Evolutionary conservation across 2,329 filamentous ascomycete species (phyloP).

Genomic region (Pseudopyricularia cyperi): DNA sequence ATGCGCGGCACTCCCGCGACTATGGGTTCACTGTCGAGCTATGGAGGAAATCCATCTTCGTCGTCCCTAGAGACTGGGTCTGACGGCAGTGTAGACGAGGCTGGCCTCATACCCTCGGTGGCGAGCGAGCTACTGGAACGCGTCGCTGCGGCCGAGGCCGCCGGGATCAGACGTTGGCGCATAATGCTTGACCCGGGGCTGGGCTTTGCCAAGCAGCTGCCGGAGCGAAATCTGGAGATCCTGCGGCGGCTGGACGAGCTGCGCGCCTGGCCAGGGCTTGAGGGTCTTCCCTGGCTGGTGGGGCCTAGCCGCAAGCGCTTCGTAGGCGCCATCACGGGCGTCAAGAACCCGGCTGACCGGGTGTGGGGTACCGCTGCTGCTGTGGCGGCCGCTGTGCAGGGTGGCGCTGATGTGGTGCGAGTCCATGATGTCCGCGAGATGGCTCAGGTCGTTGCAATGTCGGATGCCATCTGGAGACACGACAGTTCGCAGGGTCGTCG

Average conservation of each 20-base stretch:
- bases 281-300: constrained; percentile 73
- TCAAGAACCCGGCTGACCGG: constrained; percentile 55
- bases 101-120: constrained; percentile 51
- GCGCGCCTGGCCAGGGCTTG: constrained; percentile 48
- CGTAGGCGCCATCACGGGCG: constrained; percentile 69
- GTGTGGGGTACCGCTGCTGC: constrained; percentile 81
- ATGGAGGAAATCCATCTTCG: constrained; percentile 20
- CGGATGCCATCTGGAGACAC: constrained; percentile 78
- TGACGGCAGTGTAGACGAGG: background rate
- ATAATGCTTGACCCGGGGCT: constrained; percentile 90
- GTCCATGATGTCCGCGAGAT: constrained; percentile 89
- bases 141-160: constrained; percentile 60
- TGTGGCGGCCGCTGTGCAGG: constrained; percentile 71
- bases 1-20: constrained; percentile 80
- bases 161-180: constrained; percentile 81
- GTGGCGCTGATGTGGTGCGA: constrained; percentile 81
- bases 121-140: constrained; percentile 55
- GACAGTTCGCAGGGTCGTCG: background rate
- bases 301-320: constrained; percentile 85
- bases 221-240: constrained; percentile 69
- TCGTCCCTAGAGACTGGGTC: background rate
- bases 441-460: constrained; percentile 70
- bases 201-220: constrained; percentile 76
- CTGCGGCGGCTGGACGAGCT: constrained; percentile 55
- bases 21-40: constrained; percentile 59